Evolutionary conservation across 2,329 filamentous ascomycete genomes (phyloP).

Genomic region (Colletotrichum theobromicola): DNA sequence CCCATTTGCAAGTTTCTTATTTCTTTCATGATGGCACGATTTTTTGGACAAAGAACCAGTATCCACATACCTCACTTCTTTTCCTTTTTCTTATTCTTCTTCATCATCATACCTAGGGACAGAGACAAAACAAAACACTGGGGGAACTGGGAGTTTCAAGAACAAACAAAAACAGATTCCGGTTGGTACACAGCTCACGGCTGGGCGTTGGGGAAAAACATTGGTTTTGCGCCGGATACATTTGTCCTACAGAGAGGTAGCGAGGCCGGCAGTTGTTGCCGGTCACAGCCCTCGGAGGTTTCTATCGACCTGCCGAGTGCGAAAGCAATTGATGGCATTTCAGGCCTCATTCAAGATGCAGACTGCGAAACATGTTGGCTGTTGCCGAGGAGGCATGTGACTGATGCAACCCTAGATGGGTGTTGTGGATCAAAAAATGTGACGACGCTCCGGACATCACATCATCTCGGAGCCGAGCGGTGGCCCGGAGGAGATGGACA

Average conservation of each 20-base stretch:
- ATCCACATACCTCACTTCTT: background rate
- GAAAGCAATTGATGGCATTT: constrained; percentile 11
- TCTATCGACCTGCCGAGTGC: background rate
- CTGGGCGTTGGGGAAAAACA: constrained; percentile 11
- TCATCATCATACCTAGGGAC: constrained; percentile 5
- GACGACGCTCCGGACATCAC: background rate
- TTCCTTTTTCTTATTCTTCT: background rate
- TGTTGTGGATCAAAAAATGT: background rate
- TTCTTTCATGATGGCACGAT: constrained; percentile 12
- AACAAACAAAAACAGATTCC: background rate
- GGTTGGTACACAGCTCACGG: background rate
- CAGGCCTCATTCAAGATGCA: background rate
- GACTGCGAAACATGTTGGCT: background rate
- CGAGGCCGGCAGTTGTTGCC: background rate
- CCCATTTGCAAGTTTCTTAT: background rate
- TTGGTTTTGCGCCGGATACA: background rate
- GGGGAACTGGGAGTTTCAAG: constrained; percentile 6
- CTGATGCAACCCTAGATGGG: background rate
- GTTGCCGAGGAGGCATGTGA: constrained; percentile 2
- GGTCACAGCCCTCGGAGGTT: background rate
- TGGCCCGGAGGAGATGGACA: background rate
- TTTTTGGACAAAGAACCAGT: constrained; percentile 4
- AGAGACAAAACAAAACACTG: constrained; percentile 12
- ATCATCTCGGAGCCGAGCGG: background rate
- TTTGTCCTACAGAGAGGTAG: background rate